phyloP scores from a whole-genome alignment of 2,329 filamentous ascomycete species.

The Penicillium sp. region DNA sequence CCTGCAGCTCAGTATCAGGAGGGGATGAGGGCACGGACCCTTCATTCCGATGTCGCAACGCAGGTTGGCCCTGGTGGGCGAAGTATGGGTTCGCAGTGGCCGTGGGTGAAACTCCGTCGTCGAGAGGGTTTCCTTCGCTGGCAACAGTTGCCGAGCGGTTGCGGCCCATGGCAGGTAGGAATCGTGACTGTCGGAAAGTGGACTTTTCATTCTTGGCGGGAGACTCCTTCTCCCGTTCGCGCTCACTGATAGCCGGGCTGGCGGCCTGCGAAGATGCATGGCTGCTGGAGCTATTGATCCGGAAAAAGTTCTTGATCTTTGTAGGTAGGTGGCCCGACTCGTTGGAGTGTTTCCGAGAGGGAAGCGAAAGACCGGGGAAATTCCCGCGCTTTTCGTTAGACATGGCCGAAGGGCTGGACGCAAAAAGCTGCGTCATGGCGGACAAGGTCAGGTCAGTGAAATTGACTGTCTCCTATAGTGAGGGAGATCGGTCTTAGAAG shows the following conservation, averaged over 20 bases:
- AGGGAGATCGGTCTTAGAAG: slow-evolving; percentile 3
- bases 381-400: slow-evolving; percentile 45
- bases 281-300: slow-evolving; percentile 55
- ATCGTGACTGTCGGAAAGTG: slow-evolving; percentile 75
- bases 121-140: slow-evolving; percentile 85
- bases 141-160: slow-evolving; percentile 86
- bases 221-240: slow-evolving; percentile 37
- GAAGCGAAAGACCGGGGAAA: slow-evolving; percentile 43
- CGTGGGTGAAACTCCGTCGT: slow-evolving; percentile 84
- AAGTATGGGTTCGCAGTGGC: slow-evolving; percentile 97
- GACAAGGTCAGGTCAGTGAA: slow-evolving; percentile 2
- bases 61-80: slow-evolving; percentile 88
- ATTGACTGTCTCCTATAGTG: slow-evolving; percentile 2
- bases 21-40: slow-evolving; percentile 88
- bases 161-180: slow-evolving; percentile 80
- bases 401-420: slow-evolving; percentile 38
- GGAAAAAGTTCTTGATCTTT: slow-evolving; percentile 65
- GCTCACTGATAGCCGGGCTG: slow-evolving; percentile 22
- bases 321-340: slow-evolving; percentile 52
- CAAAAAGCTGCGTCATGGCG: slow-evolving; percentile 44
- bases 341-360: slow-evolving; percentile 43
- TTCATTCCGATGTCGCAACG: slow-evolving; percentile 89
- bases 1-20: slow-evolving; percentile 75
- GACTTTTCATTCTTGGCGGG: slow-evolving; percentile 59
- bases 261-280: slow-evolving; percentile 38